Base-by-base conservation (phyloP, 1,284 basidiomycete species). In the Lignosus rhinocerotis region DNA sequence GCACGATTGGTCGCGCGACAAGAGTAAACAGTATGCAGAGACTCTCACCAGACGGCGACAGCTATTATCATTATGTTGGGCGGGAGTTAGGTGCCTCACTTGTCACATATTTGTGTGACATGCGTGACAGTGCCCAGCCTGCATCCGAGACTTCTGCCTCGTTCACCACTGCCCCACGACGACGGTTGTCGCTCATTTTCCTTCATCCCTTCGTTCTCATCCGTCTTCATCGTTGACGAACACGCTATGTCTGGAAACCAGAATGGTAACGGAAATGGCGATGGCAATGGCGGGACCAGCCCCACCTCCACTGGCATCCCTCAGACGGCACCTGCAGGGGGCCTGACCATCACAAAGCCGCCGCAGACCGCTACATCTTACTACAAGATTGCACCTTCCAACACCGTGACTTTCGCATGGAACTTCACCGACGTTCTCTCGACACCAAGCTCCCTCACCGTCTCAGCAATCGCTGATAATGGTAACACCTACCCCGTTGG, bases 381-480 rank as follows among this genome's bases (percentile, higher is more conserved):
- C 77, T 96, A 89, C 81, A 96, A 97, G 80, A 91, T 98, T 66
- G 92, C 90, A 0, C 75, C 78, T 0, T 79, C 80, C 47, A 82
- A 92, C 68, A 79, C 79, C 57, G 82, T 96, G 69, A 96, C 93
- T 19, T 93, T 96, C 73, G 93, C 82, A n/a, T 97, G 94, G 94
- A 96, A 94, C 72, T 83, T 92, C 66, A 93, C 90, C 19, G 80
- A 80, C 61, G 76, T 96, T 25, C 77, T 86, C 61, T 81, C 81
- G 38, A 82, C 81, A 0, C 93, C 94, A 0, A 82, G 83, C 0
- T 76, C 79, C 58, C 79, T 97, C 62, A 96, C 95, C 10, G 79
- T 96, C 60, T 83, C 85, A 48, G 95, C 94, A 21, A 80, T 88
- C 45, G 90, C 92, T 71, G 86, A 87, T 9, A 94, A 95, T 70